Base-by-base conservation (phyloP, 192 early-diverging fungal genomes). In the Linnemannia exigua region DNA sequence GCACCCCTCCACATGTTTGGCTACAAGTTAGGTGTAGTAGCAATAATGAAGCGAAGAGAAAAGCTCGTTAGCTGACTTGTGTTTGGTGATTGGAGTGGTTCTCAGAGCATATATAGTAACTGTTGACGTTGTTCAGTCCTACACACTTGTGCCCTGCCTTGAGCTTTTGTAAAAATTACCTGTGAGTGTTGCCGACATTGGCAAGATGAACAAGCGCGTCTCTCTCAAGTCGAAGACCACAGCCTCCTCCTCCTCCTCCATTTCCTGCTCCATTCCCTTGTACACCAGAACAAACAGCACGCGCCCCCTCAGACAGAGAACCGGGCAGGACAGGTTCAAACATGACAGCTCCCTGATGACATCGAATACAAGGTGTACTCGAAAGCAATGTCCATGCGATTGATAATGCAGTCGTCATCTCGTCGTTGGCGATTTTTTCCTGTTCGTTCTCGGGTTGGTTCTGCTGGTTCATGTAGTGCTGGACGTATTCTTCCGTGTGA, bases 351-450 rank as follows among this genome's bases (percentile, higher is more conserved):
- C 68, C 79, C 9, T 75, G 73, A 15, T 50, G 78, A 58, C 84
- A 86, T 6, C 75, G 84, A 4, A 76, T 20, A 80, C 84, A 86
- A 16, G 77, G 28, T 52, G n/a, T 31, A 1, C 44, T 36, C 0
- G 79, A 72, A 2, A 86, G 58, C 1, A 86, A n/a, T 15, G 84
- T 73, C 51, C 67, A 48, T 1, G 84, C 51, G 9, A 86, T 14
- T 19, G 84, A 76, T 14, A 87, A 36, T 77, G 88, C 72, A 70
- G 79, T 25, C 75, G 87, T 72, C 71, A 86, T 74, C 80, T 90
- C 74, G 38, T 77, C 31, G 79, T 89, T n/a, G 48, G 88, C 54
- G 8, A 41, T 41, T 41, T 46, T 17, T 67, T 22, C 48, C 5
- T 67, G 8, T 19, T 48, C 6, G 14, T 44, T 74, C 0, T 44